Evolutionary conservation across 2,329 filamentous ascomycete species (phyloP).

Genomic region (Penicillium sp.): DNA sequence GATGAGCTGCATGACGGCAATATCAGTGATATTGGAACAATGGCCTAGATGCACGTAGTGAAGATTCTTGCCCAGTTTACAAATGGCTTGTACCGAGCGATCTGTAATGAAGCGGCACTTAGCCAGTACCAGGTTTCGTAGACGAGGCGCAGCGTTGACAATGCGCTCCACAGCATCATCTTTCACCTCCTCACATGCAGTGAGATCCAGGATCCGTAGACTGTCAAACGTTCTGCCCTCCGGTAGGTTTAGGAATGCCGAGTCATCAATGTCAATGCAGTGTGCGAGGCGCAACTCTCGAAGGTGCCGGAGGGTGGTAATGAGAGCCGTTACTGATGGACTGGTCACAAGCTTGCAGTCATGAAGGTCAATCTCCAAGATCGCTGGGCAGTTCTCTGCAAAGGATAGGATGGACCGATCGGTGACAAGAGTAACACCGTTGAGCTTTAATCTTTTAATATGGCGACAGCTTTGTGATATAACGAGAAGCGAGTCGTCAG

Average conservation of each 20-base stretch:
- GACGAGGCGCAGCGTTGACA: slow-evolving; percentile 77
- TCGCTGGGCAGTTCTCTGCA: slow-evolving; percentile 82
- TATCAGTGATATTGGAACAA: slow-evolving; percentile 86
- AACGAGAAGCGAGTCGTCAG: slow-evolving; percentile 78
- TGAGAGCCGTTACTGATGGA: slow-evolving; percentile 75
- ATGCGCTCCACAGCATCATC: slow-evolving; percentile 88
- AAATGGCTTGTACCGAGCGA: slow-evolving; percentile 80
- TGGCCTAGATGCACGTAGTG: slow-evolving; percentile 97
- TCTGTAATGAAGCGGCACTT: slow-evolving; percentile 96
- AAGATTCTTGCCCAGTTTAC: slow-evolving; percentile 87
- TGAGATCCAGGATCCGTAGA: slow-evolving; percentile 88
- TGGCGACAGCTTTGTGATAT: slow-evolving; percentile 81
- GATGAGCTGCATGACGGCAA: slow-evolving; percentile 80
- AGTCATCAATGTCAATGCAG: slow-evolving; percentile 80
- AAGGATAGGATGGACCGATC: slow-evolving; percentile 82
- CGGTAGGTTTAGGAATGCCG: slow-evolving; percentile 81
- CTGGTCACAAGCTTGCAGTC: slow-evolving; percentile 80
- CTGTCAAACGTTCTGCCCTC: slow-evolving; percentile 72
- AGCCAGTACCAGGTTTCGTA: slow-evolving; percentile 89
- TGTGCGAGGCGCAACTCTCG: slow-evolving; percentile 85
- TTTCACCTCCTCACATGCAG: slow-evolving; percentile 78
- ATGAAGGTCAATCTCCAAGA: slow-evolving; percentile 94
- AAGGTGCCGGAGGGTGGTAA: slow-evolving; percentile 76
- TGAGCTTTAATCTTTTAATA: slow-evolving; percentile 91
- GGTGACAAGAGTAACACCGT: slow-evolving; percentile 81